These are phyloP conservation scores for Scedosporium apiospermum DNA, from an alignment of 2,329 filamentous ascomycete species.

Conservation along the genomic window DNA sequence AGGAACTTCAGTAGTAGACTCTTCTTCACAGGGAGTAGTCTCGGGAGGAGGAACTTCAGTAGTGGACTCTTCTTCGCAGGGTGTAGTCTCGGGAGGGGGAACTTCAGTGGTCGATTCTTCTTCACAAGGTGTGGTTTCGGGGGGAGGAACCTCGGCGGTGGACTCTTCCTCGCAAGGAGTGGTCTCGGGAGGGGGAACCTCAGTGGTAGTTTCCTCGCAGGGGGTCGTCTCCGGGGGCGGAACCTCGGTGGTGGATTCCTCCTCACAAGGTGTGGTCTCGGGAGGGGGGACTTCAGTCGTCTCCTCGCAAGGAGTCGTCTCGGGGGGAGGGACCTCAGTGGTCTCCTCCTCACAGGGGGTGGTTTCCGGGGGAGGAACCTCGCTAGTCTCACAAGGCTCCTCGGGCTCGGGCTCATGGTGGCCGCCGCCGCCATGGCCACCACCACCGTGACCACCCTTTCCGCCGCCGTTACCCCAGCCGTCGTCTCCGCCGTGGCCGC, in stretches of 20 bases:
- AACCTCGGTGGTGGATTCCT: too few relatives aligned
- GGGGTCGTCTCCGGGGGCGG: too few relatives aligned
- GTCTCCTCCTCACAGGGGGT: not conserved
- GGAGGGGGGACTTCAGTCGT: too few relatives aligned
- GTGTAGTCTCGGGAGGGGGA: constrained; percentile 6
- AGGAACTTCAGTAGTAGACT: constrained; percentile 5
- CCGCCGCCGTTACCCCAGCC: not conserved
- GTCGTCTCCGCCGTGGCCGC: not conserved
- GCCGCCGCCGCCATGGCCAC: not conserved
- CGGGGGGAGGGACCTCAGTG: not conserved
- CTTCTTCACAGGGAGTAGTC: constrained; percentile 1
- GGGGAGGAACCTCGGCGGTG: not conserved
- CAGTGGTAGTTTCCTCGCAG: too few relatives aligned
- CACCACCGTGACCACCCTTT: not conserved
- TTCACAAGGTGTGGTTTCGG: not conserved
- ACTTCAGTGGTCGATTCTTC: not conserved
- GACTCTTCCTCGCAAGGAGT: not conserved
- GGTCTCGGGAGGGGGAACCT: too few relatives aligned
- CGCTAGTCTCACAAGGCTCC: not conserved
- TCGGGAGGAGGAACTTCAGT: constrained; percentile 6
- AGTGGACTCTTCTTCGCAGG: not conserved
- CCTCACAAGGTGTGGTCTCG: too few relatives aligned
- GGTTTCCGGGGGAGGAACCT: not conserved
- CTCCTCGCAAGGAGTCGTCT: too few relatives aligned
- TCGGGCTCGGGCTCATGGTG: not conserved